Evolutionary conservation across 2,329 filamentous ascomycete genomes (phyloP).

Genomic region (Claviceps maximensis): DNA sequence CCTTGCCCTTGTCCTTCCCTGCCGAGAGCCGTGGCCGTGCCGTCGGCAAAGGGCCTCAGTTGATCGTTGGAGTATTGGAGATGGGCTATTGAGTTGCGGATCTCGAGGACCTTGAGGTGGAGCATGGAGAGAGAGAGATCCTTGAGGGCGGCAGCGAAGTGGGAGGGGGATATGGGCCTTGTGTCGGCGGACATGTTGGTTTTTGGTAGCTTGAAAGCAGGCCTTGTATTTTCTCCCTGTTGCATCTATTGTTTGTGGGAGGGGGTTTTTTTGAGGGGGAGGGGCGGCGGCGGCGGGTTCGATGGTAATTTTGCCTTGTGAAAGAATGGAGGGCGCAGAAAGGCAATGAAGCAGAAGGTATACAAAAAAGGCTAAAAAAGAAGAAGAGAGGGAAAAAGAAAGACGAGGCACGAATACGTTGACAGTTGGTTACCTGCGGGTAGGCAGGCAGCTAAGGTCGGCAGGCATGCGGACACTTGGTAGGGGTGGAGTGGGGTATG

Average conservation of each 20-base stretch:
- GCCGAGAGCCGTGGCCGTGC: constrained; percentile 21
- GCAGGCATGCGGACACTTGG: background rate
- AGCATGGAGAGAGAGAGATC: constrained; percentile 54
- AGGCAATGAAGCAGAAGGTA: too few relatives aligned
- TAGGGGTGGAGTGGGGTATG: background rate
- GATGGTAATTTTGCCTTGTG: too few relatives aligned
- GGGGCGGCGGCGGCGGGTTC: too few relatives aligned
- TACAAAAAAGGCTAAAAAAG: too few relatives aligned
- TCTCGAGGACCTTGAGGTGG: constrained; percentile 61
- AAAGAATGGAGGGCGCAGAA: too few relatives aligned
- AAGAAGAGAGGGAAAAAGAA: too few relatives aligned
- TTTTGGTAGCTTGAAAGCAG: too few relatives aligned
- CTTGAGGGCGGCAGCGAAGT: constrained; percentile 54
- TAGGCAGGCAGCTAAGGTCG: background rate
- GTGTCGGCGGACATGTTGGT: constrained; percentile 47
- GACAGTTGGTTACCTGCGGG: too few relatives aligned
- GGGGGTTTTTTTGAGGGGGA: too few relatives aligned
- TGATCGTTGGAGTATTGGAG: constrained; percentile 63
- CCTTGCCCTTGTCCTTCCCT: constrained; percentile 4
- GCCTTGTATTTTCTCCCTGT: background rate
- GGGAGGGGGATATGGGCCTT: constrained; percentile 44
- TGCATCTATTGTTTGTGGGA: background rate
- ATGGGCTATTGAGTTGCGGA: constrained; percentile 62
- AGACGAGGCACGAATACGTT: too few relatives aligned
- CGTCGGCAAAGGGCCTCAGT: constrained; percentile 54